Base-by-base conservation (phyloP, 768 basidiomycete species). In the Dacryopinax spathularia region DNA sequence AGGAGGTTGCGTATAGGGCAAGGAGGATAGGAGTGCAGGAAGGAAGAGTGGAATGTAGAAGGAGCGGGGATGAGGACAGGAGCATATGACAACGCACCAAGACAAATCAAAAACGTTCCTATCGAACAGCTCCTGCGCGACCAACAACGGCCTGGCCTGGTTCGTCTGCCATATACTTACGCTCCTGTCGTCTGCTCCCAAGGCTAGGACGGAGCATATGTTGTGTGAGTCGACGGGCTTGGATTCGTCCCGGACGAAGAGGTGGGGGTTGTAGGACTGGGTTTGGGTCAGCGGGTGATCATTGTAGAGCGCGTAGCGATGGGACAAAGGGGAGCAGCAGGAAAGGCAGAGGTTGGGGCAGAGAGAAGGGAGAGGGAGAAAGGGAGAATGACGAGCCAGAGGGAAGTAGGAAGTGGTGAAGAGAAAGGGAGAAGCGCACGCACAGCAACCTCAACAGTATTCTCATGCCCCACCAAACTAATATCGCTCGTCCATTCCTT, bases 141-240 rank as follows among this genome's bases (percentile, higher is more conserved):
- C 95, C 56, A 96, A 89, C 18, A 97, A 76, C 0, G 96, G 96
- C 34, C 90, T 82, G 1, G 89, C 89, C 0, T 86, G 84, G 67
- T 93, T 92, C 2, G 95, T 98, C 73, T 94, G 86, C 96, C 96
- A 99, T 7, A 99, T 84, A 2, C 93, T 96, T 31, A 99, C 85
- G 5, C 89, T 91, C 65, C 91, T 82, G 71, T 96, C 92, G 69
- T 95, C 92, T 0, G 92, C 91, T 34, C 94, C 93, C 15, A 99
- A 81, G 1, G 96, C 96, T 18, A 92, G 88, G 12, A 95, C 88
- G 13, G 91, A 91, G 67, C 89, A 92, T 64, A 92, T 88, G 68
- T 93, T 95, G 12, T 84, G 81, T 0, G 89, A 89, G 9, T 82
- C 80, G 4, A 91, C 82, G 1, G 87, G 82, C 20, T 29, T 27